Base-by-base conservation (phyloP, 2,329 filamentous ascomycete species). In the Ophiostoma perfectum region DNA sequence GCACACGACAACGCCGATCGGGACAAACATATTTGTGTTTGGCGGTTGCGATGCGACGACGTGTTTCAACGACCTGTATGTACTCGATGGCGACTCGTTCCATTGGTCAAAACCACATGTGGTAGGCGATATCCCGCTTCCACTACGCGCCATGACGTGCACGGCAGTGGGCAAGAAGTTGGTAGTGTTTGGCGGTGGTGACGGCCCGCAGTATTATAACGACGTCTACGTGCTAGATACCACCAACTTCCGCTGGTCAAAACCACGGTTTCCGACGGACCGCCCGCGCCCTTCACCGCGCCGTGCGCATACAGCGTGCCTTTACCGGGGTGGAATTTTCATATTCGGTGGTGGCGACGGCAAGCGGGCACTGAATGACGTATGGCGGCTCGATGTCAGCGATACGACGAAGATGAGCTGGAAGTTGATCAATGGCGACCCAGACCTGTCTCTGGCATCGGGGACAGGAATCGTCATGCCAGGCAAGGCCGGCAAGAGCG, bases 171-270 rank as follows among this genome's bases (percentile, higher is more conserved):
- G 72, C 72, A 89, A 89, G 79, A 90, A 89, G 76, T 81, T 90
- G 41, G 83, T 90, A 60, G 82, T 90, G 1, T 90, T 90, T 74
- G 88, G 88, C 67, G 88, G 88, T 62, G 88, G 88, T 68, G 88
- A 90, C 73, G 88, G 88, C 0, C 88, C 88, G 0, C 84, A 86
- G 38, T 90, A 90, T 77, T 90, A 90, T 76, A 90, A 90, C 74
- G 87, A 90, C 73, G 84, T 90, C 27, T 90, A 90, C 75, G 86
- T 90, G 63, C 80, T 90, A n/a, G 88, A 90, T 74, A 90, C 88
- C 36, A 81, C 87, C 70, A 90, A 87, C 75, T 89, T 88, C 75
- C 83, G 86, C 27, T 90, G 88, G 87, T 84, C 83, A 55, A 84
- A 83, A 70, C 87, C 88, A 58, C 82, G 82, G 58, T 85, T 90